phyloP scores from a whole-genome alignment of 257 asterid species.

The Petrea volubilis region DNA sequence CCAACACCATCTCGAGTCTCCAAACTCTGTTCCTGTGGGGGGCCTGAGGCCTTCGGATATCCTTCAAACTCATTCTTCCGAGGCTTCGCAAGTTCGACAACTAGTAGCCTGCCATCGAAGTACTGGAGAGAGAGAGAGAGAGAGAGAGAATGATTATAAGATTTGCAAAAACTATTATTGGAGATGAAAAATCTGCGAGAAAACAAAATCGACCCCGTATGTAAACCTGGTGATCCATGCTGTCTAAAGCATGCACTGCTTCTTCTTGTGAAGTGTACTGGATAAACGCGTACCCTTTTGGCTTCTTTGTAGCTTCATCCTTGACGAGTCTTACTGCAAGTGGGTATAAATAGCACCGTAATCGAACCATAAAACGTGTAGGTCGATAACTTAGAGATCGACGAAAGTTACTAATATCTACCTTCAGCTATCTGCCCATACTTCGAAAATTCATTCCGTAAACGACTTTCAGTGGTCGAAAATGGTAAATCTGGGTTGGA shows the following conservation, averaged over 20 bases:
- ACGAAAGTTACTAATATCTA: constrained; percentile 3
- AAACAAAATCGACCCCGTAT: background rate
- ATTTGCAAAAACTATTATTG: background rate
- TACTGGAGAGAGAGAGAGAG: constrained; percentile 28
- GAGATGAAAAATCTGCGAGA: background rate
- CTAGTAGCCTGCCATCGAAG: constrained; percentile 47
- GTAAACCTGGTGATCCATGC: constrained; percentile 67
- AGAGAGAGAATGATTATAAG: too few species aligned
- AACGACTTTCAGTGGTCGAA: constrained; percentile 44
- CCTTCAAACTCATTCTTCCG: constrained; percentile 41
- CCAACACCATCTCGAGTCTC: constrained; percentile 21
- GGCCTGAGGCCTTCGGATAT: constrained; percentile 50
- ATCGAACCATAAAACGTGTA: background rate
- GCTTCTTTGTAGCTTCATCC: constrained; percentile 46
- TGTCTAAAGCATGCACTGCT: constrained; percentile 60
- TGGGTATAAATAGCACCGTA: background rate
- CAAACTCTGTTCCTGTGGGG: constrained; percentile 39
- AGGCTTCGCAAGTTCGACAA: constrained; percentile 58
- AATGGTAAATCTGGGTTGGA: constrained; percentile 53
- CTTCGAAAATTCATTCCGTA: constrained; percentile 53
- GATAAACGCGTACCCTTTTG: constrained; percentile 64
- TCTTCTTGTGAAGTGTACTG: constrained; percentile 63
- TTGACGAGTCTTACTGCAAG: constrained; percentile 46
- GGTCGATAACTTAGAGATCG: background rate
- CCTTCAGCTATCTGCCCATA: constrained; percentile 73